phyloP scores from a whole-genome alignment of 176 grass and related monocot species.

The Tillandsia fasciculata region DNA sequence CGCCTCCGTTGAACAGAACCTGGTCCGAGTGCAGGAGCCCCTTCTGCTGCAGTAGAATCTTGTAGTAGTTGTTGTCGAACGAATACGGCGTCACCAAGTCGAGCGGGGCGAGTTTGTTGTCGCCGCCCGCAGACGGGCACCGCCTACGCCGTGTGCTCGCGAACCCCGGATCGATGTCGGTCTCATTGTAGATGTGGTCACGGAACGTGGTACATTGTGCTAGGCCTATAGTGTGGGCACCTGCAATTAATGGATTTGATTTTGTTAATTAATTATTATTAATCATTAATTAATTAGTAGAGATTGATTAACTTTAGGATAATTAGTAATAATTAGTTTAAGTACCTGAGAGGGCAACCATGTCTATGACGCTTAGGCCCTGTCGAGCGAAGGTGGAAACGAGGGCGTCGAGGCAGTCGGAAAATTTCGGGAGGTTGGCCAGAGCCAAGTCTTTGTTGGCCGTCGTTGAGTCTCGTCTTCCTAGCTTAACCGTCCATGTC shows the following conservation, averaged over 20 bases:
- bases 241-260: too few relatives aligned
- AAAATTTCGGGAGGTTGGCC: too few relatives aligned
- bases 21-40: constrained; percentile 56
- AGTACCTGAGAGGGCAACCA: too few relatives aligned
- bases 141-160: not conserved
- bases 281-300: too few relatives aligned
- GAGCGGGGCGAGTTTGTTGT: constrained; percentile 14
- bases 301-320: too few relatives aligned
- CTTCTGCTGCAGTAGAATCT: constrained; percentile 22
- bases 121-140: not conserved
- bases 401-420: too few relatives aligned
- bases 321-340: too few relatives aligned
- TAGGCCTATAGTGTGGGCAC: constrained; percentile 30
- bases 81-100: not conserved
- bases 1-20: constrained; percentile 28
- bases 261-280: too few relatives aligned
- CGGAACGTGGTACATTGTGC: not conserved
- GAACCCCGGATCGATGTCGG: constrained; percentile 14
- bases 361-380: too few relatives aligned
- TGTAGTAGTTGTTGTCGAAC: constrained; percentile 57
- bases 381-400: too few relatives aligned
- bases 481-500: not conserved
- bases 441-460: not conserved
- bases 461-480: not conserved
- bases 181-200: too few relatives aligned